A percentile compares a stretch with the other conserved stretches of the same genome.
phyloP scores from a whole-genome alignment of 371 early-diverging fungal genomes.

The Gilbertella persicaria region DNA sequence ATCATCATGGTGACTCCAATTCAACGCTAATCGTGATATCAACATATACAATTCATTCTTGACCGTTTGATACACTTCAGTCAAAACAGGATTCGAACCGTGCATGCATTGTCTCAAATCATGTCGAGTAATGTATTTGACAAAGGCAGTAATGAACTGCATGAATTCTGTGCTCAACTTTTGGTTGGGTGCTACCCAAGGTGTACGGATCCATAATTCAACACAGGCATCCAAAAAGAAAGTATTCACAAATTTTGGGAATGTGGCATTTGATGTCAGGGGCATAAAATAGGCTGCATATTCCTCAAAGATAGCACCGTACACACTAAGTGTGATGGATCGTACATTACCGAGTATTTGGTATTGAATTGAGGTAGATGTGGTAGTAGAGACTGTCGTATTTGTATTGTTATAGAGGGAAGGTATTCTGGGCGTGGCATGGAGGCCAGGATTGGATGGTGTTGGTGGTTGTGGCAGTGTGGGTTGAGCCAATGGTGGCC shows the following conservation, averaged over 20 bases:
- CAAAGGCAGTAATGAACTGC: constrained; percentile 24
- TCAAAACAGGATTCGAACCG: neutral
- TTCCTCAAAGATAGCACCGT: constrained; percentile 20
- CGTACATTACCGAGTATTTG: constrained; percentile 8
- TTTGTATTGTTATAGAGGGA: constrained; percentile 2
- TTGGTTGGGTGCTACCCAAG: constrained; percentile 26
- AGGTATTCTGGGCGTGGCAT: neutral
- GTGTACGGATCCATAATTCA: constrained; percentile 40
- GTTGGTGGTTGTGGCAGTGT: neutral
- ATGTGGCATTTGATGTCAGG: neutral
- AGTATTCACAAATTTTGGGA: constrained; percentile 8
- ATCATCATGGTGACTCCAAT: constrained; percentile 34
- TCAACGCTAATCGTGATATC: constrained; percentile 33
- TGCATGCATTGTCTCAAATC: constrained; percentile 22
- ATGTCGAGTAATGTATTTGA: constrained; percentile 28
- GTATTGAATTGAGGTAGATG: neutral
- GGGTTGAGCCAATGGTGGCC: constrained; percentile 15
- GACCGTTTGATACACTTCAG: constrained; percentile 11
- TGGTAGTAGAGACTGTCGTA: neutral
- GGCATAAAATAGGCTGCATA: constrained; percentile 25
- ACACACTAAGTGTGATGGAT: constrained; percentile 20
- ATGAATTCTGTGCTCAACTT: constrained; percentile 20
- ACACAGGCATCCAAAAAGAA: constrained; percentile 35
- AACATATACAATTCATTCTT: constrained; percentile 32
- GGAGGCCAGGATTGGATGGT: too few species aligned